Evolutionary conservation across 148 eudicot species (phyloP).

Genomic region (Drosera capensis): DNA sequence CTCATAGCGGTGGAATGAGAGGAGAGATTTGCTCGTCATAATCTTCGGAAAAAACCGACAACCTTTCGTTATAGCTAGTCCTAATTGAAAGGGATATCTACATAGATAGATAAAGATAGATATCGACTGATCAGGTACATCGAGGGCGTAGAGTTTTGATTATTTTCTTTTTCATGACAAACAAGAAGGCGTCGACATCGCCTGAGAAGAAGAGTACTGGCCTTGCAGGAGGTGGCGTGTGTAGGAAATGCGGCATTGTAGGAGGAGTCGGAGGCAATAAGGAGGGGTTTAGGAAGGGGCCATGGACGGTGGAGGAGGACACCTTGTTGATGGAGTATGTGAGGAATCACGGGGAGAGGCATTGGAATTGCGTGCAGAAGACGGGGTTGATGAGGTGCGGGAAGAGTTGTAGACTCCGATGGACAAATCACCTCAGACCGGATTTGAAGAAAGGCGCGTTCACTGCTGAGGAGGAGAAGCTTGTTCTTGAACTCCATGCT

Average conservation of each 20-base stretch:
- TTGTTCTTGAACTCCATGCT: conserved; percentile 16
- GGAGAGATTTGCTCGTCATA: background rate
- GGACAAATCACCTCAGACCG: conserved; percentile 27
- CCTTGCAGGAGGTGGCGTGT: background rate
- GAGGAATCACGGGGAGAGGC: conserved; percentile 12
- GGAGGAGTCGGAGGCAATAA: background rate
- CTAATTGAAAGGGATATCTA: background rate
- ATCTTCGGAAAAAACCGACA: background rate
- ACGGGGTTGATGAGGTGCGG: conserved; percentile 23
- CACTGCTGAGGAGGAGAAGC: conserved; percentile 20
- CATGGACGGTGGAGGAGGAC: conserved; percentile 28
- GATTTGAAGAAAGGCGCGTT: conserved; percentile 26
- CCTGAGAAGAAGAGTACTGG: background rate
- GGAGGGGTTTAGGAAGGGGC: conserved; percentile 16
- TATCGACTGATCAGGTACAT: too few relatives aligned
- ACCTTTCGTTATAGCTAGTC: too few relatives aligned
- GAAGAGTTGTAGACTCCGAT: conserved; percentile 33
- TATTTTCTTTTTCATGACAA: background rate
- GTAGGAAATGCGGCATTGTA: background rate
- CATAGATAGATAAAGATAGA: too few relatives aligned
- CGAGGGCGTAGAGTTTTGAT: too few relatives aligned
- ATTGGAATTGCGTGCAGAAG: conserved; percentile 23
- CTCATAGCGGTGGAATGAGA: background rate
- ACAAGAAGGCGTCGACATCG: background rate
- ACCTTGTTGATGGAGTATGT: conserved; percentile 14